A percentile compares a stretch with the other conserved stretches of the same genome.
These are phyloP conservation scores for Pittosporum tobira DNA, from an alignment of 129 eudicot genomes.

Conservation along the genomic window DNA sequence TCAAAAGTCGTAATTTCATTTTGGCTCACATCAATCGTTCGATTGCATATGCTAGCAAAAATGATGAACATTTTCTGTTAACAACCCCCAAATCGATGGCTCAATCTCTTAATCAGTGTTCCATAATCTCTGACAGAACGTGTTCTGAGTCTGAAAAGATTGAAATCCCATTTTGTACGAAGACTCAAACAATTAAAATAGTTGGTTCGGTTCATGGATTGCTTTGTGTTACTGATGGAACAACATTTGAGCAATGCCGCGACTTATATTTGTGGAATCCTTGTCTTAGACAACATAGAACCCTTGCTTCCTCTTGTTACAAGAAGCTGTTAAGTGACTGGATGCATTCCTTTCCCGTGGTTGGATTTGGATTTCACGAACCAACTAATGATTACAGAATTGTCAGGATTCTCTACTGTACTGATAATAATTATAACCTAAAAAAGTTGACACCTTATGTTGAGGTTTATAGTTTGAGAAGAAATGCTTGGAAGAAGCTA, in stretches of 20 bases:
- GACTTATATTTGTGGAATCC: constrained; percentile 7
- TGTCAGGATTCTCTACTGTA: background rate
- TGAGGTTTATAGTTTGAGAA: background rate
- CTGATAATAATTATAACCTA: background rate
- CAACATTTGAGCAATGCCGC: too few relatives aligned
- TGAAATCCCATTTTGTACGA: background rate
- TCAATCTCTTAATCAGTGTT: background rate
- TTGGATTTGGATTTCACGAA: background rate
- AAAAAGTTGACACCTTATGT: background rate
- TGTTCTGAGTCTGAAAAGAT: background rate
- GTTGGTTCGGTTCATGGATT: background rate
- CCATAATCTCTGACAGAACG: background rate
- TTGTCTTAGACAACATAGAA: background rate
- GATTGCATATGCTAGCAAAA: too few relatives aligned
- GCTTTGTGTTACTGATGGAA: background rate
- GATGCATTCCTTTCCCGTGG: accelerated
- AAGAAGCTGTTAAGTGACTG: background rate
- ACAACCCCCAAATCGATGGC: background rate
- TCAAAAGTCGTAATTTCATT: background rate
- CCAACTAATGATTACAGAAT: background rate
- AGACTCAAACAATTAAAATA: background rate
- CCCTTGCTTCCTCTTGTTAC: background rate
- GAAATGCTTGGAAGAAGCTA: background rate
- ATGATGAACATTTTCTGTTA: background rate
- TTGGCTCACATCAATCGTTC: background rate